Percentiles rank a stretch among this genome's conserved stretches.
Evolutionary conservation across 2,329 filamentous ascomycete genomes (phyloP).

Genomic region (Pestalotiopsis fici): DNA sequence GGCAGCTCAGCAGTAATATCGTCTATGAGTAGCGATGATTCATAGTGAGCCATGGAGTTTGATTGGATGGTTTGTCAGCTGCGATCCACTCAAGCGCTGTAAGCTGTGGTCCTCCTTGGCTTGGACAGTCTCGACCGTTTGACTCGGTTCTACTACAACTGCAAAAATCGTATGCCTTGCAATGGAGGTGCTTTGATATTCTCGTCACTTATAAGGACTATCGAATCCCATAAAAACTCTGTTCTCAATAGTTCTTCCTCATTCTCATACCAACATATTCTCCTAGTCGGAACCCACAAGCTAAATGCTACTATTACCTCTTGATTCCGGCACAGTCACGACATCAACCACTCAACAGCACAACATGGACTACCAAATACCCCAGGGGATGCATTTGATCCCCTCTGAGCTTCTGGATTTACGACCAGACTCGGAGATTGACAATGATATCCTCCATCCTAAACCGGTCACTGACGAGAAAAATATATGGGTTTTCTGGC

Average conservation of each 20-base stretch:
- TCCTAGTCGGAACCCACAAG: too few relatives aligned
- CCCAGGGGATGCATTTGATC: slow-evolving; percentile 41
- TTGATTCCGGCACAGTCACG: background rate
- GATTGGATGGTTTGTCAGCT: background rate
- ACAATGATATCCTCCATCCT: slow-evolving; percentile 40
- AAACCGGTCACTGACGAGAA: slow-evolving; percentile 43
- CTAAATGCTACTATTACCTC: background rate
- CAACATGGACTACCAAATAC: slow-evolving; percentile 29
- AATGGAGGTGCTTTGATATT: too few relatives aligned
- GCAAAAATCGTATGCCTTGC: background rate
- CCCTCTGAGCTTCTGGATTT: slow-evolving; percentile 41
- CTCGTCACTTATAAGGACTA: too few relatives aligned
- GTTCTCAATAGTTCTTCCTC: background rate
- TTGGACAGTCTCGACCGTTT: background rate
- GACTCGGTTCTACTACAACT: background rate
- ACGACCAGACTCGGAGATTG: slow-evolving; percentile 46
- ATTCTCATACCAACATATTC: background rate
- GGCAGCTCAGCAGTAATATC: background rate
- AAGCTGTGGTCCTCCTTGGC: background rate
- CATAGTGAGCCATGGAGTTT: background rate
- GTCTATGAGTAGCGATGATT: background rate
- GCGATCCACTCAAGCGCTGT: background rate
- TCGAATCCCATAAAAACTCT: too few relatives aligned
- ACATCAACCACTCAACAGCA: slow-evolving; percentile 14
- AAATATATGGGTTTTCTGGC: slow-evolving; percentile 62